Conservation (phyloP, 768 basidiomycete genomes). For the Agrocybe praecox region DNA sequence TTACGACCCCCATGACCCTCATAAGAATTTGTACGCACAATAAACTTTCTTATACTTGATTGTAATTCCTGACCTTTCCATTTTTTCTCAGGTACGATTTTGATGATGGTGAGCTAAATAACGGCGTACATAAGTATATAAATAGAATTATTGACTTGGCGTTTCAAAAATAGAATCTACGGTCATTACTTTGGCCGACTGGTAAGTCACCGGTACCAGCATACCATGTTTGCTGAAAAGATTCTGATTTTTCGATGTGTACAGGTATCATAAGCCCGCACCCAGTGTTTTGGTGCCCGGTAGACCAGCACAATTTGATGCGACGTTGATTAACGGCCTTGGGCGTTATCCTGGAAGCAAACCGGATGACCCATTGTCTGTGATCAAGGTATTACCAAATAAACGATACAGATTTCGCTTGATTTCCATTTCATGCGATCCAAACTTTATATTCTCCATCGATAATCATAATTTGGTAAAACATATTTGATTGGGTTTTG, state of each 20-base stretch:
- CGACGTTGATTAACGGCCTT: conserved; percentile 49
- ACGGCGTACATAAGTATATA: too few relatives aligned
- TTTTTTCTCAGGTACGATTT: conserved; percentile 4
- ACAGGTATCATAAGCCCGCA: conserved; percentile 33
- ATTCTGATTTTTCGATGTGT: neutral
- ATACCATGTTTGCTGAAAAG: too few relatives aligned
- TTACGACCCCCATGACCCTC: conserved; percentile 42
- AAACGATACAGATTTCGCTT: conserved; percentile 51
- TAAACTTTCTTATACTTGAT: neutral
- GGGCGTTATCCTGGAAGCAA: conserved; percentile 44
- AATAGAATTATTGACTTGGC: too few relatives aligned
- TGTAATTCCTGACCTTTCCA: neutral
- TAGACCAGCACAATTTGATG: conserved; percentile 27
- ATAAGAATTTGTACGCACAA: conserved; percentile 16
- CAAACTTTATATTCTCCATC: conserved; percentile 45
- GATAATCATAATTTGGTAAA: conserved; percentile 43
- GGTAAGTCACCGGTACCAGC: too few relatives aligned
- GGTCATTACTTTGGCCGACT: conserved; percentile 42
- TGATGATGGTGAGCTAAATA: conserved; percentile 18
- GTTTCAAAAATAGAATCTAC: conserved; percentile 34
- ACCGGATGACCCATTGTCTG: conserved; percentile 32
- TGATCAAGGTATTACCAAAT: conserved; percentile 38
- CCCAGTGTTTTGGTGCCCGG: conserved; percentile 19
- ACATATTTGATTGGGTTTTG: neutral
- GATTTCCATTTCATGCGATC: conserved; percentile 46